These are phyloP conservation scores for Globisporangium carolinianum DNA, from an alignment of 352 stramenopile species.

Conservation along the genomic window DNA sequence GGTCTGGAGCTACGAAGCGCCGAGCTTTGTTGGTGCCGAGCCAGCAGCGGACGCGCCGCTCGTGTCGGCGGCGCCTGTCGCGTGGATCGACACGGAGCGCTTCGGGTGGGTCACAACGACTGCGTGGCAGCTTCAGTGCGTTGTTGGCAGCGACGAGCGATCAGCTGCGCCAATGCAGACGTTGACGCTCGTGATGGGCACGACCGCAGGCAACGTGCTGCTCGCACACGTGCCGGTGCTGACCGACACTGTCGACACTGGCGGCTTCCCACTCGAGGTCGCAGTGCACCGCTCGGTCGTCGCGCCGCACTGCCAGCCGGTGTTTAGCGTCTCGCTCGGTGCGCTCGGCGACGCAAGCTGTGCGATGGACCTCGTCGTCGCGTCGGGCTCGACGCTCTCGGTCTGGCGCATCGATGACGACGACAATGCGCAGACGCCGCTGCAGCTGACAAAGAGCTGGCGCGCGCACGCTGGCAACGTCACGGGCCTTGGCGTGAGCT, in stretches of 20 bases:
- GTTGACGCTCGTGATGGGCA: constrained; percentile 49
- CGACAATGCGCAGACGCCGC: constrained; percentile 41
- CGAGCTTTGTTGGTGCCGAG: constrained; percentile 20
- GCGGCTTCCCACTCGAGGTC: constrained; percentile 14
- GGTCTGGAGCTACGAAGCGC: constrained; percentile 60
- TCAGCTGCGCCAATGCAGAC: constrained; percentile 22
- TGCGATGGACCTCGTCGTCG: constrained; percentile 48
- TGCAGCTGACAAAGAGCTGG: constrained; percentile 28
- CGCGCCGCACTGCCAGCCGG: constrained; percentile 50
- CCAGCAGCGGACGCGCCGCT: constrained; percentile 11
- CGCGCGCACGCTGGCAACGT: constrained; percentile 67
- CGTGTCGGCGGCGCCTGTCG: constrained; percentile 24
- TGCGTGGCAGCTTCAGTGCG: constrained; percentile 36
- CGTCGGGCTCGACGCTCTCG: constrained; percentile 56
- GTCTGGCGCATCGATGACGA: constrained; percentile 27
- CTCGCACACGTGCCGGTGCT: constrained; percentile 31
- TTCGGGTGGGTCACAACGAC: constrained; percentile 64
- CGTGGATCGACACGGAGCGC: constrained; percentile 56
- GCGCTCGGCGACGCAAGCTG: constrained; percentile 25
- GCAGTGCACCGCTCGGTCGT: constrained; percentile 41
- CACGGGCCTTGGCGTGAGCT: constrained; percentile 46
- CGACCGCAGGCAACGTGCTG: constrained; percentile 52
- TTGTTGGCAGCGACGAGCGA: constrained; percentile 10
- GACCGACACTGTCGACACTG: background rate
- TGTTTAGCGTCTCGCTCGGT: constrained; percentile 31